Evolutionary conservation across 2,329 filamentous ascomycete species (phyloP), one percentile per base, ranked within the genome.

Genomic region (Metarhizium brunneum): DNA sequence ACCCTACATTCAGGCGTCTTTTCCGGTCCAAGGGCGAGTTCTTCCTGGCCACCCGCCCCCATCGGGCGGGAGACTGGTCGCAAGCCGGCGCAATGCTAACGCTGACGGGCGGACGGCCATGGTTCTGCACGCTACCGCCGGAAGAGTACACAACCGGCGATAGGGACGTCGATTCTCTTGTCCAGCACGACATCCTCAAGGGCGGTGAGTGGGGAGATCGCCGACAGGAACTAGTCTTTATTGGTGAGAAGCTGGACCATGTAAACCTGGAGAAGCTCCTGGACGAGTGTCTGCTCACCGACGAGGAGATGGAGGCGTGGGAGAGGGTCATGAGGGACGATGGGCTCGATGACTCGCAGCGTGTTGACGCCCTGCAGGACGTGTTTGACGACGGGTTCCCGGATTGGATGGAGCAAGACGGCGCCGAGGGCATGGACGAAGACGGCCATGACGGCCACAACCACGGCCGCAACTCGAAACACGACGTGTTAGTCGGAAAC

Each of bases 151-250:
- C 57, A 2, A 79, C 79, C 0, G 71, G 77, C 51, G 71, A 81
- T 54, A 65, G 68, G 0, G 67, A 74, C n/a, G 74, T 79, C 0
- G 72, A 80, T 38, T 70, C 71, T 6, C 76, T 79, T 0, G 74
- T 80, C 13, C 63, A 69, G 47, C 73, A 78, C 55, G 78, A 81
- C 60, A 75, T 81, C 25, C 64, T 71, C 6, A 76, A 78, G 30
- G 78, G 78, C 5, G 81, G 80, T 0, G 76, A 81, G 57, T 89
- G 85, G 84, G 86, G 84, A 0, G 86, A 90, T 61, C 75, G 86
- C 1, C 74, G 86, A 2, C 86, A 90, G 65, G 86, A 90, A 66
- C 66, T 90, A 6, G 86, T 90, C 2, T 87, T 90, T 58, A 89
- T 90, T 56, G 86, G 86, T 0, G 84, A 88, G 66, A 75, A 76